These are phyloP conservation scores for Haberlea rhodopensis DNA, from an alignment of 257 asterid genomes.

Conservation along the genomic window DNA sequence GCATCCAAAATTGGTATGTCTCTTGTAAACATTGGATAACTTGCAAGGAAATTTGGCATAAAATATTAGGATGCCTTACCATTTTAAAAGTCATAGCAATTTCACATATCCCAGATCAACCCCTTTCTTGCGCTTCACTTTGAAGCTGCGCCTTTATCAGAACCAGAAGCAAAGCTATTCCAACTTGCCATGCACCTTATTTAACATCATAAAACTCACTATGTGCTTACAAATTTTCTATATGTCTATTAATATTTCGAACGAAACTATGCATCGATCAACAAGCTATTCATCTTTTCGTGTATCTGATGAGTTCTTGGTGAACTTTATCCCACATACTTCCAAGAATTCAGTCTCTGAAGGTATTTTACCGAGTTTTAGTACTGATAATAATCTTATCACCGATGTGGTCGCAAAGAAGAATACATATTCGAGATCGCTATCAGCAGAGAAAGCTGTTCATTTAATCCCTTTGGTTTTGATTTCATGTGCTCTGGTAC, in stretches of 20 bases:
- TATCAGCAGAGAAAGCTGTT: constrained; percentile 38
- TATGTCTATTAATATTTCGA: constrained; percentile 5
- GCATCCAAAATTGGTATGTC: too few species aligned
- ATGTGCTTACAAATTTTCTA: constrained; percentile 1
- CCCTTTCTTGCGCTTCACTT: constrained; percentile 32
- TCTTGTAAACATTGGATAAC: too few species aligned
- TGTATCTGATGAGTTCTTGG: constrained; percentile 42
- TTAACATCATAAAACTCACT: neutral
- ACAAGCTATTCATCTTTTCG: constrained; percentile 38
- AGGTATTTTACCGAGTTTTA: constrained; percentile 24
- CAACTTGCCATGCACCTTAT: neutral
- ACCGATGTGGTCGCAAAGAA: constrained; percentile 41
- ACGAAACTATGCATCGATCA: constrained; percentile 49
- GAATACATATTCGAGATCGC: constrained; percentile 27
- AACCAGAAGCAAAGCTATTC: constrained; percentile 32
- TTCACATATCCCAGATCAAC: constrained; percentile 10
- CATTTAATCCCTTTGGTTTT: constrained; percentile 59
- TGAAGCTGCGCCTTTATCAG: neutral
- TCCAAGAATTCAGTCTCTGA: constrained; percentile 26
- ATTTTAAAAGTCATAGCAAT: neutral
- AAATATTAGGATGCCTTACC: neutral
- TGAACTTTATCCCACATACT: constrained; percentile 33
- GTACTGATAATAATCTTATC: neutral
- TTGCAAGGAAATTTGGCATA: too few species aligned
- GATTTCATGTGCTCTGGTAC: constrained; percentile 45